Evolutionary conservation across 1,284 basidiomycete genomes (phyloP), one percentile per base, ranked within the genome.

Genomic region (Irpex rosettiformis): DNA sequence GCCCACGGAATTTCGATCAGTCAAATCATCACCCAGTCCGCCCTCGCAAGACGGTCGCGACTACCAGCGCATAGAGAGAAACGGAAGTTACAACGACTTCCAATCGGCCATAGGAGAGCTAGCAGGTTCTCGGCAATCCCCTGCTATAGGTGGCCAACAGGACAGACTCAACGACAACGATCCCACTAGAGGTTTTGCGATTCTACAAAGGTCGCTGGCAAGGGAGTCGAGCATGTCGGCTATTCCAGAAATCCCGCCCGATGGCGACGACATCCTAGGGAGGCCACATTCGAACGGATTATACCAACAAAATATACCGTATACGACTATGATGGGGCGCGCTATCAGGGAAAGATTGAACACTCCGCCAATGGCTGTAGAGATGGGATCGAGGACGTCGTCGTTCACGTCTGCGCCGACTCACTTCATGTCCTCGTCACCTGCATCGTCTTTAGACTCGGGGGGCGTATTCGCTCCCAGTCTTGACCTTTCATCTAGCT

Each of bases 371-470:
- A 73, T 78, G 29, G 58, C 74, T 27, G 67, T 75, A 55, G 79
- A 80, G 63, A 66, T 72, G 58, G 77, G 71, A 52, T 66, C 68
- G 33, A 67, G 71, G 58, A 59, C 70, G 2, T 68, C 71, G 13
- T 67, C 68, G 27, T 70, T 71, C 58, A 66, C 68, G 55, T 55
- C 56, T 7, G 57, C 45, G 5, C 56, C 42, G 22, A 72, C 67
- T 43, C 67, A 71, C 52, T 79, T 82, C 64, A 76, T 78, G 6
- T 87, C 89, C 13, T 79, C 85, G 4, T 92, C 89, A 0, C 89
- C 90, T 6, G 86, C 85, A 21, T 91, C 89, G 10, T 92, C 90
- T 5, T 69, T 88, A 62, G 86, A 86, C 69, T 91, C 90, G 13
- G 83, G 80, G 49, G 87, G 85, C 65, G 83, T 86, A 43, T 80